Conservation (phyloP, 768 basidiomycete species). For the Kwoniella sp. region DNA sequence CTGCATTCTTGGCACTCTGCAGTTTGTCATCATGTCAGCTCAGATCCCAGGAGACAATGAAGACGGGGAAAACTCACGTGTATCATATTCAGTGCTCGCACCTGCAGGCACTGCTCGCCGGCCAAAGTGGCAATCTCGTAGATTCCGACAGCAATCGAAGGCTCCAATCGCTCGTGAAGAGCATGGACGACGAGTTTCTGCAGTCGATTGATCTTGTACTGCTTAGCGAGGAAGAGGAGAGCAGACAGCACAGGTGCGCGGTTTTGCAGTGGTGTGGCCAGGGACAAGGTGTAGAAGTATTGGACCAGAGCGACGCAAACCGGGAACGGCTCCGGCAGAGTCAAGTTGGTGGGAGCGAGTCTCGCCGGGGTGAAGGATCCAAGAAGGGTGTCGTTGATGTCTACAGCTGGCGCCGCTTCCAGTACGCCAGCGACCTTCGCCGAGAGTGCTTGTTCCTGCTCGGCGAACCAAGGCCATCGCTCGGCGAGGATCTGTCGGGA, state of each 20-base stretch:
- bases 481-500: constrained; percentile 83
- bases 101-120: constrained; percentile 83
- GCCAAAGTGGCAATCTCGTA: constrained; percentile 95
- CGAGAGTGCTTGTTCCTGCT: constrained; percentile 29
- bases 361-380: constrained; percentile 59
- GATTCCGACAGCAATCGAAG: constrained; percentile 82
- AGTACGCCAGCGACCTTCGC: constrained; percentile 18
- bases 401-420: constrained; percentile 30
- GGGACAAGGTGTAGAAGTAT: constrained; percentile 85
- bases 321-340: constrained; percentile 85
- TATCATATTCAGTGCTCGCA: constrained; percentile 64
- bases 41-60: not conserved
- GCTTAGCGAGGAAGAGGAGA: constrained; percentile 77
- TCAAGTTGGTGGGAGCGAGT: constrained; percentile 74
- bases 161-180: constrained; percentile 84
- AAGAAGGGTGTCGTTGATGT: constrained; percentile 42
- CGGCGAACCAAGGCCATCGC: constrained; percentile 89
- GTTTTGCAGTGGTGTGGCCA: constrained; percentile 88
- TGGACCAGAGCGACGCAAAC: constrained; percentile 86
- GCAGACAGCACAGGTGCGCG: constrained; percentile 86
- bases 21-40: constrained; percentile 1
- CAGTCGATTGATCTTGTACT: constrained; percentile 76
- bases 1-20: constrained; percentile 28
- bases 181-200: constrained; percentile 84
- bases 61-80: constrained; percentile 30